A percentile compares a stretch with the other conserved stretches of the same genome.
Conservation (phyloP, 2,329 filamentous ascomycete species). For the Penicillium sp. region DNA sequence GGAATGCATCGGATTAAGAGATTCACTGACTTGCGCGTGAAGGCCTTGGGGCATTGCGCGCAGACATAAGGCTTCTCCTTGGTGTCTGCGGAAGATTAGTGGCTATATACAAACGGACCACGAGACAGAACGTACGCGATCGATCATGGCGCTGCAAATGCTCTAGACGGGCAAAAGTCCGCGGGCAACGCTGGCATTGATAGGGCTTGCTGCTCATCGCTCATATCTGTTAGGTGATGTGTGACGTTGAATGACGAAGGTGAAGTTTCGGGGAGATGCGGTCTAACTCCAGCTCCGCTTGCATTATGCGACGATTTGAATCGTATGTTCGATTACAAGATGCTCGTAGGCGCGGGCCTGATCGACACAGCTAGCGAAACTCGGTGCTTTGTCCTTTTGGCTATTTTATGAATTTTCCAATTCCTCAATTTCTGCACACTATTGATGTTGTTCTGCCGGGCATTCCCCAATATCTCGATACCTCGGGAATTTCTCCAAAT, state of each 20-base stretch:
- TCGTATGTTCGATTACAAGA: neutral
- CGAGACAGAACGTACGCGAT: constrained; percentile 26
- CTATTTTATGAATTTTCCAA: neutral
- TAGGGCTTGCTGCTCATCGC: constrained; percentile 23
- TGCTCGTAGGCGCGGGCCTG: too few species aligned
- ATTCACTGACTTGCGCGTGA: constrained; percentile 32
- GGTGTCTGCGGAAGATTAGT: constrained; percentile 27
- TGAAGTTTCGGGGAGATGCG: neutral
- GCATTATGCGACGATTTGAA: neutral
- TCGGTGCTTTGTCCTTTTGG: neutral
- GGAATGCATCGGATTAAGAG: too few species aligned
- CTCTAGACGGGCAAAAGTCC: constrained; percentile 33
- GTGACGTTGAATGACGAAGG: neutral
- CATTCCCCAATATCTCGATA: neutral
- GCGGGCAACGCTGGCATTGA: constrained; percentile 32
- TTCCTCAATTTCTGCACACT: too few species aligned
- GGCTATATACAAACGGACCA: neutral
- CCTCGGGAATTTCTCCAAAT: constrained; percentile 9
- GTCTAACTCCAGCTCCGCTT: neutral
- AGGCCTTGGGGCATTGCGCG: constrained; percentile 32
- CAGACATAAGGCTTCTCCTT: constrained; percentile 36
- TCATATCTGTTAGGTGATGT: constrained; percentile 7
- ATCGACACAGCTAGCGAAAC: neutral
- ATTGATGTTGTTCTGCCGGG: neutral
- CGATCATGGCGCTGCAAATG: constrained; percentile 38